Base-by-base conservation (phyloP, 805 yeast genomes). In the Starmerella asiatica region DNA sequence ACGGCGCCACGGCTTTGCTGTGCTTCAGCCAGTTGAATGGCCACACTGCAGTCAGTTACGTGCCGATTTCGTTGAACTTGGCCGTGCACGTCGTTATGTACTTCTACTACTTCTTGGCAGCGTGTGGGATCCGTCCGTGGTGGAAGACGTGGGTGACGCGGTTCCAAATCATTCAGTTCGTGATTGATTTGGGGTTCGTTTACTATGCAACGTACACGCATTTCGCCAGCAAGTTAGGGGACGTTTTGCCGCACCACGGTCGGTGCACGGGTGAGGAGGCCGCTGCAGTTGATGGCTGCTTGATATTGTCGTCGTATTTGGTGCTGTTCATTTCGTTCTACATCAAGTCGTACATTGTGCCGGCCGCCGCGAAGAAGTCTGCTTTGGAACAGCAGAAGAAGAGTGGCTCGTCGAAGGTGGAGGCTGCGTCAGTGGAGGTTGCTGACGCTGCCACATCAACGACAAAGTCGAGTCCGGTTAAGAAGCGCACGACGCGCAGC, bases 81-180 rank as follows among this genome's bases (percentile, higher is more conserved):
- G 80, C 76, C 38, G 97, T 88, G 37, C 97, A 88, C 58, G 94
- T 86, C 37, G 75, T 88, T 42, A 91, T 88, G 98, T 88, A 88
- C 73, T 88, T 85, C 80, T 88, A 88, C 73, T 88, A 91, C 68
- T 85, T 86, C 69, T 69, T 88, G 54, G 71, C 91, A 38, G 82
- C 96, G 17, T 73, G 93, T 59, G 94, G 94, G 43, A 82, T 86
- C 57, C 78, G 83, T 56, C 95, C 88, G 39, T 86, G 96, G 96
- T 88, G 98, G 98, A 88, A 91, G 67, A 93, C 86, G 68, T 88
- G 95, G 95, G 95, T 88, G 51, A 88, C 98, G 41, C 73, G 94
- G 50, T 77, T 83, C 69, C 98, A 88, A 69, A 88, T 88, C 64
- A 67, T 82, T 55, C 98, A 88, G 67, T 88, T 88, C 58, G 65